Percentiles rank a stretch among this genome's conserved stretches.
Evolutionary conservation across 2,329 filamentous ascomycete genomes (phyloP).

Genomic region (Cytospora chrysosperma): DNA sequence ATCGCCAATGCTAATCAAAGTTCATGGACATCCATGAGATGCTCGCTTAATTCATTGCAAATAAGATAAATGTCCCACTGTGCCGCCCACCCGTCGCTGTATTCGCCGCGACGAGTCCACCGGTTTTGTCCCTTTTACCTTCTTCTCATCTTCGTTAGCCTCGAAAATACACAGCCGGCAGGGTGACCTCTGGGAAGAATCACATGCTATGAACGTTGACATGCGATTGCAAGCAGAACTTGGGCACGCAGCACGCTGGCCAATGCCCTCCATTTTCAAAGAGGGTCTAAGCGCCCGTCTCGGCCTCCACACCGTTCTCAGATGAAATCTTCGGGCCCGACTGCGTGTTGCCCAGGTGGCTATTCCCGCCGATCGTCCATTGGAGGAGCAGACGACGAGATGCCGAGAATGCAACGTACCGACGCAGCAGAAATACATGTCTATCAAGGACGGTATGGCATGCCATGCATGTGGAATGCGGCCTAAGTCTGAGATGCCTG

Average conservation of each 20-base stretch:
- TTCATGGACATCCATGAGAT: neutral
- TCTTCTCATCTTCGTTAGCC: too few species aligned
- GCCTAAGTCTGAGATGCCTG: neutral
- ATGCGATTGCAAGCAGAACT: neutral
- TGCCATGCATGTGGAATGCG: neutral
- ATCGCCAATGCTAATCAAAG: neutral
- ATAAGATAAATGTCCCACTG: neutral
- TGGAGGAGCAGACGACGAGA: neutral
- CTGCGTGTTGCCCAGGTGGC: neutral
- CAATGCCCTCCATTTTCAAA: neutral
- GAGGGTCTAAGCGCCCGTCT: neutral
- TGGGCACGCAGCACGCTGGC: neutral
- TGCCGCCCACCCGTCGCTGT: neutral
- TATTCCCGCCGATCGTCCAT: neutral
- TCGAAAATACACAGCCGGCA: too few species aligned
- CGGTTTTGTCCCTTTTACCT: neutral
- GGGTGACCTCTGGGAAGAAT: neutral
- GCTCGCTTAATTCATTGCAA: neutral
- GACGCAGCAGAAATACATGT: neutral
- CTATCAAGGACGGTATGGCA: neutral
- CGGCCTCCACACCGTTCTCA: neutral
- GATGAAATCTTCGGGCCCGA: neutral
- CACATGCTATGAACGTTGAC: neutral
- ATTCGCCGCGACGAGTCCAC: neutral
- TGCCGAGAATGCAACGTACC: neutral